Base-by-base conservation (phyloP, 805 yeast species). In the Torulaspora microellipsoides region DNA sequence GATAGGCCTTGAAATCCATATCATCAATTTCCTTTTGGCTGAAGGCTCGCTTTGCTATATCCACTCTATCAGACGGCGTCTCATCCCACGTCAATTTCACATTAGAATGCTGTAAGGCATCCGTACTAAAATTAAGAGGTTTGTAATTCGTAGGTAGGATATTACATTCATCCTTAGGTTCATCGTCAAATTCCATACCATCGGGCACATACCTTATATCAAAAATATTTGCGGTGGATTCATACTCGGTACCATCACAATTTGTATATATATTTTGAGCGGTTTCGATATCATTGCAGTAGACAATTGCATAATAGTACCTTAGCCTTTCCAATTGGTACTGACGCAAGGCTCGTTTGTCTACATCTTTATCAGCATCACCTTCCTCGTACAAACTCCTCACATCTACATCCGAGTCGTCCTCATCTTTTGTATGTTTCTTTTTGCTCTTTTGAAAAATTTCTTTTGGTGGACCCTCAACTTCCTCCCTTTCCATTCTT, bases 31-130 rank as follows among this genome's bases (percentile, higher is more conserved):
- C 98, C 60, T 85, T 81, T 61, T 85, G 93, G 38, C 88, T 80
- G 63, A 93, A 91, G 6, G 89, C 87, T 53, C 83, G 81, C 12
- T 84, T 75, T 1, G 96, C 77, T 42, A 90, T 64, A 46, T 83
- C 79, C 13, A 79, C 64, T 58, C 99, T 78, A 58, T 89, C 97
- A 45, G 81, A 83, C 6, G 99, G 98, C 0, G 98, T 95, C 68
- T 91, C 98, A 65, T 93, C 99, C 99, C 99, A 93, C 0, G 98
- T 90, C 53, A 93, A 73, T 64, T 87, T 90, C 38, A 93, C 99
- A 58, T 90, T 93, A 12, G 98, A 90, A 60, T 89, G 96, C 62
- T 93, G 96, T 47, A 93, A 72, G 0, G 99, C 99, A 67, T 87
- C 97, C 3, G 99, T 93, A 27, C 86, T 85, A 64, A 93, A 93